These are phyloP conservation scores for Ustilago crameri DNA, from an alignment of 1,284 basidiomycete genomes.

Conservation along the genomic window DNA sequence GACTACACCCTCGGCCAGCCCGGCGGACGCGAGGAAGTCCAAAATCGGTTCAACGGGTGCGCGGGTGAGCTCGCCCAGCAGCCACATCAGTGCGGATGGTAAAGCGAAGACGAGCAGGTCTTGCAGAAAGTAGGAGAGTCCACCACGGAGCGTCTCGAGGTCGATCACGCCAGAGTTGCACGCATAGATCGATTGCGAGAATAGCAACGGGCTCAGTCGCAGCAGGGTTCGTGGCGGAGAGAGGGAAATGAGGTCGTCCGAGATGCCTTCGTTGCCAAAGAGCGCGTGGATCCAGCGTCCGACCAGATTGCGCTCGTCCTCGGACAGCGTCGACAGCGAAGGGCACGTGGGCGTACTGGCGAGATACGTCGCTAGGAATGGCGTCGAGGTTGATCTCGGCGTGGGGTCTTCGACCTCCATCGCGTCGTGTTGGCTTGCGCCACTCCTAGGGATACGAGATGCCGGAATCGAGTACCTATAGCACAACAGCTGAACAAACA, in stretches of 20 bases:
- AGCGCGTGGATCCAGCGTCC: conserved; percentile 68
- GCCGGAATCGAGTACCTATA: conserved; percentile 24
- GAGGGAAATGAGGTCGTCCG: conserved; percentile 68
- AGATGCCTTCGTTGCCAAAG: conserved; percentile 69
- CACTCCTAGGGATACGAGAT: conserved; percentile 11
- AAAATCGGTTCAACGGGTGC: conserved; percentile 24
- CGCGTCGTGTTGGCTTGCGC: not conserved
- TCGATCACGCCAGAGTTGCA: conserved; percentile 70
- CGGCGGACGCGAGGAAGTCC: conserved; percentile 15
- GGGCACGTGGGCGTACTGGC: conserved; percentile 56
- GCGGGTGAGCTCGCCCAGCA: conserved; percentile 37
- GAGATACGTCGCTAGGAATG: conserved; percentile 53
- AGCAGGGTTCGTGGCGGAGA: conserved; percentile 70
- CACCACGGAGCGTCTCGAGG: conserved; percentile 71
- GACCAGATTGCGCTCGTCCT: conserved; percentile 65
- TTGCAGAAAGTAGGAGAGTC: conserved; percentile 72
- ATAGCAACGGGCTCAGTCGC: conserved; percentile 70
- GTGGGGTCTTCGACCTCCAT: conserved; percentile 5
- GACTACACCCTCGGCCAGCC: conserved; percentile 18
- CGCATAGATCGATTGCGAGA: conserved; percentile 71
- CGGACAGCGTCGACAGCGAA: conserved; percentile 61
- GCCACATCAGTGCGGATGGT: conserved; percentile 69
- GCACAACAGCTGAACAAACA: conserved; percentile 47
- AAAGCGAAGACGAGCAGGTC: conserved; percentile 72
- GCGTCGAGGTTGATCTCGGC: conserved; percentile 1